Conservation (phyloP, 2,329 filamentous ascomycete species). For the Scedosporium minutisporum region DNA sequence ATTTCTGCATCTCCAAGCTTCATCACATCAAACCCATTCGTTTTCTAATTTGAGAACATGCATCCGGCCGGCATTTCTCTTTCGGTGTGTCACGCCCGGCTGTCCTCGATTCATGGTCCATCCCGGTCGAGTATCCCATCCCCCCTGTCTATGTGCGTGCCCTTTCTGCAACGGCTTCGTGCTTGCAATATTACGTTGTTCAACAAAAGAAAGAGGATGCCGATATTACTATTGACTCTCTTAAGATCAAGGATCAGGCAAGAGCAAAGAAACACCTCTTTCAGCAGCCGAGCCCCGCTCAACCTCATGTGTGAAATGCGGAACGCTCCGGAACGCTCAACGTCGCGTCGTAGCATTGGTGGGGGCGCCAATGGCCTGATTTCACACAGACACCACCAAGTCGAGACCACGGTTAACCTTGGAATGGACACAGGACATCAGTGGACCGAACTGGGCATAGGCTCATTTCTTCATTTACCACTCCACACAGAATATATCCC, state of each 20-base stretch:
- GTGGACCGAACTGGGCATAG: no score
- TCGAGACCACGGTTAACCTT: neutral
- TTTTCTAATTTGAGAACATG: neutral
- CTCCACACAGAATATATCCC: neutral
- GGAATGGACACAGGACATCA: neutral
- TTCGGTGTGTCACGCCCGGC: neutral
- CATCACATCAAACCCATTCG: neutral
- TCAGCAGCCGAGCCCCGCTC: neutral
- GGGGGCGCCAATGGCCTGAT: neutral
- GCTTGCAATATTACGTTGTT: no score
- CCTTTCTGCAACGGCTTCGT: neutral
- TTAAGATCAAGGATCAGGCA: no score
- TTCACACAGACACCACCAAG: neutral
- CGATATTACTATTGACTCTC: no score
- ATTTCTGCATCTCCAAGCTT: neutral
- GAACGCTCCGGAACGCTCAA: neutral
- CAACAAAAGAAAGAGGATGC: no score
- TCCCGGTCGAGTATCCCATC: no score
- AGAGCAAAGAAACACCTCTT: no score
- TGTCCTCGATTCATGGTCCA: neutral
- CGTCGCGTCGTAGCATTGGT: neutral
- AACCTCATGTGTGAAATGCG: neutral
- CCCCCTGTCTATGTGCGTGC: neutral
- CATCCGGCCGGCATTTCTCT: neutral
- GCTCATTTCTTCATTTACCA: no score